phyloP scores from a whole-genome alignment of 2,329 filamentous ascomycete species.

The Penicillium sp. region DNA sequence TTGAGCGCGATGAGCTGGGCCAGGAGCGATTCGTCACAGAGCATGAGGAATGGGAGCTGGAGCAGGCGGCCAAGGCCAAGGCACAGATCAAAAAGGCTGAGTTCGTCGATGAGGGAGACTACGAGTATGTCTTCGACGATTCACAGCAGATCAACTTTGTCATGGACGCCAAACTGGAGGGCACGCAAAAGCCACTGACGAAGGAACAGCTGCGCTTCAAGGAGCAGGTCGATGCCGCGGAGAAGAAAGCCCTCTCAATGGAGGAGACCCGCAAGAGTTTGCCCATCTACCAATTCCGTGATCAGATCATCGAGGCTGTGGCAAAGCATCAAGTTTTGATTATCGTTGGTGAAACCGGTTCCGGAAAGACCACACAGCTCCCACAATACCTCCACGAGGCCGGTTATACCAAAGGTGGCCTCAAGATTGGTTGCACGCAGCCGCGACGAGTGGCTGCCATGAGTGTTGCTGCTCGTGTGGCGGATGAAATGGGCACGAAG shows the following conservation, averaged over 20 bases:
- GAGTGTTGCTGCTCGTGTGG: conserved; percentile 94
- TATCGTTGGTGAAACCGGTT: conserved; percentile 91
- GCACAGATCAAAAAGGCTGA: conserved; percentile 76
- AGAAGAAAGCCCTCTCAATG: conserved; percentile 83
- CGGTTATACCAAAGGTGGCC: conserved; percentile 77
- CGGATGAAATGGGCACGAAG: conserved; percentile 88
- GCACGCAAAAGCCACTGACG: conserved; percentile 68
- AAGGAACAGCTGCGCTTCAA: conserved; percentile 77
- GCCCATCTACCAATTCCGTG: conserved; percentile 84
- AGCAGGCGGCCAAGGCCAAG: conserved; percentile 84
- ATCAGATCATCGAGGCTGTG: conserved; percentile 84
- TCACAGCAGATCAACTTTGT: conserved; percentile 84
- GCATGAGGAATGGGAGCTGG: conserved; percentile 92
- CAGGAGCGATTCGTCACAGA: conserved; percentile 90
- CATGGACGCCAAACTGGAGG: conserved; percentile 69
- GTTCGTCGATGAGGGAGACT: conserved; percentile 75
- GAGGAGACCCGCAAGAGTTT: conserved; percentile 88
- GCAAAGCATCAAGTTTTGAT: conserved; percentile 82
- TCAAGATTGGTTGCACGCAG: conserved; percentile 91
- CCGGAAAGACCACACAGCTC: conserved; percentile 92
- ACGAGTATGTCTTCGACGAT: conserved; percentile 91
- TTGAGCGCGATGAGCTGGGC: conserved; percentile 82
- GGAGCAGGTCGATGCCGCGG: conserved; percentile 81
- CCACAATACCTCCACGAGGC: conserved; percentile 92
- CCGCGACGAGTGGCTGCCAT: conserved; percentile 94